Evolutionary conservation across 164 flowering plant species (phyloP).

Genomic region (Umbellularia californica): DNA sequence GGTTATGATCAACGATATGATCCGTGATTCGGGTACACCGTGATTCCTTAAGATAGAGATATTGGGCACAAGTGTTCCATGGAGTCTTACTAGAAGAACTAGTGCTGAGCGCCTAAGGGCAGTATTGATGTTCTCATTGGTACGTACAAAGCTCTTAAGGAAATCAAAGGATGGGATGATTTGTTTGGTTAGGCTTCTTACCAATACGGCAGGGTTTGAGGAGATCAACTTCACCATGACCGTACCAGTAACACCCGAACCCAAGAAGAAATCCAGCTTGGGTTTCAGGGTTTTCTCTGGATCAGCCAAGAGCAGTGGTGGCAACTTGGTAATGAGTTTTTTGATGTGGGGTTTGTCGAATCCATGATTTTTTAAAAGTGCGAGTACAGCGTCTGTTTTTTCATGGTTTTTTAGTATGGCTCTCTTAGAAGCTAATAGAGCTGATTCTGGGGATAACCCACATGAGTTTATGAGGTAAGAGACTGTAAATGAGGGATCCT

Average conservation of each 20-base stretch:
- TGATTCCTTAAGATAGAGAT: neutral
- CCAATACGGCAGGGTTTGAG: neutral
- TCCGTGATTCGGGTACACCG: neutral
- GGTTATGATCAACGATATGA: neutral
- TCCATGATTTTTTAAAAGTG: neutral
- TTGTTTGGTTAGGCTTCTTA: neutral
- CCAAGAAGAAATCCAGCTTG: conserved; percentile 1
- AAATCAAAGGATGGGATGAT: neutral
- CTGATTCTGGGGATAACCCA: conserved; percentile 3
- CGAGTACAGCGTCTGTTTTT: neutral
- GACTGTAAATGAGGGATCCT: neutral
- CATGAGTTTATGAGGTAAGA: conserved; percentile 9
- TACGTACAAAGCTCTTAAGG: neutral
- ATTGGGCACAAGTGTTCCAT: neutral
- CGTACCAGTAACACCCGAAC: neutral
- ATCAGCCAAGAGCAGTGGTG: neutral
- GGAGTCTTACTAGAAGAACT: neutral
- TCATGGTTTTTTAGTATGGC: neutral
- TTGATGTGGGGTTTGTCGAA: conserved; percentile 1
- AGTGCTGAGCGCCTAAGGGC: neutral
- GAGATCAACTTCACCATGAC: neutral
- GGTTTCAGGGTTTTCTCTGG: neutral
- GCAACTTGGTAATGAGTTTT: neutral
- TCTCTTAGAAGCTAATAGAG: neutral
- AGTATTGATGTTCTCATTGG: neutral